Evolutionary conservation across 495 filamentous ascomycete species (phyloP).

Genomic region (Elasticomyces elasticus): DNA sequence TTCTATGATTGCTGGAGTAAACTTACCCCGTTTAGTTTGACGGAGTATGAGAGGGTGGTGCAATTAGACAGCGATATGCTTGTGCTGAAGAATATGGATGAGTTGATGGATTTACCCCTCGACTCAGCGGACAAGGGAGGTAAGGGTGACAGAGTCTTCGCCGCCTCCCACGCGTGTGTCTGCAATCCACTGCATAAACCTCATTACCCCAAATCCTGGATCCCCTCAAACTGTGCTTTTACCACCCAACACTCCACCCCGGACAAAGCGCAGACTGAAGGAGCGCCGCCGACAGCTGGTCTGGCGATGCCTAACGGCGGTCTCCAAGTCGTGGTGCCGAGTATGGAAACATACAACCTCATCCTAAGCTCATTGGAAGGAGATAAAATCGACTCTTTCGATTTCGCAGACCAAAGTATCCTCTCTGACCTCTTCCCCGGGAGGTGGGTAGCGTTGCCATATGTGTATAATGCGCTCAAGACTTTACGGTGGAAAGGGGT

Average conservation of each 20-base stretch:
- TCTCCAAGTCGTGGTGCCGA: constrained; percentile 62
- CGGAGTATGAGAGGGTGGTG: constrained; percentile 61
- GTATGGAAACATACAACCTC: constrained; percentile 41
- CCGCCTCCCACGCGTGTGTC: constrained; percentile 65
- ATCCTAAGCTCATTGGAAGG: constrained; percentile 44
- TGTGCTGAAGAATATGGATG: constrained; percentile 69
- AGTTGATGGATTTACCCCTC: constrained; percentile 66
- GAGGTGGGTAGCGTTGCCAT: constrained; percentile 65
- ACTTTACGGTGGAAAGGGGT: constrained; percentile 59
- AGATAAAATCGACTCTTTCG: constrained; percentile 41
- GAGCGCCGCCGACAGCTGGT: constrained; percentile 41
- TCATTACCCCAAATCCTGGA: constrained; percentile 69
- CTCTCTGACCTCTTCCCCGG: constrained; percentile 55
- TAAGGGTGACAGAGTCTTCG: constrained; percentile 53
- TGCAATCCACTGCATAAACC: constrained; percentile 67
- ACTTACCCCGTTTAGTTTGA: constrained; percentile 61
- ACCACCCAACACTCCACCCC: constrained; percentile 55
- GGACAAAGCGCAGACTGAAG: constrained; percentile 45
- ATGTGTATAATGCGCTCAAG: constrained; percentile 76
- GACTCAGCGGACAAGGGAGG: constrained; percentile 45
- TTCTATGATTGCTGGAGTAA: constrained; percentile 84
- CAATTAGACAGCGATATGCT: constrained; percentile 83
- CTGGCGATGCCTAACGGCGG: constrained; percentile 66
- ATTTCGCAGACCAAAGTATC: constrained; percentile 69
- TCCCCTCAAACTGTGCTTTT: constrained; percentile 65